Evolutionary conservation across 2,329 filamentous ascomycete genomes (phyloP), one percentile per base, ranked within the genome.

Genomic region (Dothidotthia symphoricarpi): DNA sequence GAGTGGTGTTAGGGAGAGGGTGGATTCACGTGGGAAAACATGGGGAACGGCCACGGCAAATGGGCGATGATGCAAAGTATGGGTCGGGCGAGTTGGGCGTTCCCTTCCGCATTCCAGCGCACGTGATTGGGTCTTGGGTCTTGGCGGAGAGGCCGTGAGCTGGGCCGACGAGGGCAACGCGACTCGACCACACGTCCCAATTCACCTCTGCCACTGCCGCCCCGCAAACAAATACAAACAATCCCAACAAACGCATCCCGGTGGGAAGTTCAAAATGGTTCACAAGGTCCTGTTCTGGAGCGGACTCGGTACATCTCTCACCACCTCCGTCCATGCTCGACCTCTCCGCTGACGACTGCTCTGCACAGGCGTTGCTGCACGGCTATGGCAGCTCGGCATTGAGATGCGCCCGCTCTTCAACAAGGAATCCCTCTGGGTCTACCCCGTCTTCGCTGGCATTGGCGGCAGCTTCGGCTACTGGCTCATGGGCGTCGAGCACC

Each of bases 351-450:
- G 25, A 27, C 25, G 6, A 44, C 45, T 28, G 24, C 31, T 34
- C 10, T 43, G 22, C 33, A 26, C 43, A 98, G 93, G 93, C 76
- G 73, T 96, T 61, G 89, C 86, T 65, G 85, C 90, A 64, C 87
- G 91, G 59, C 80, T 93, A 71, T 96, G 90, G 88, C 93, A 97
- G 72, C 84, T 98, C 68, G 93, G 91, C 64, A 93, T 98, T 68
- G 89, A 98, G 75, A 95, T 95, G 89, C 88, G 90, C 48, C 93
- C 91, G 35, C 84, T 96, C 70, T 88, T 97, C 78, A 83, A 85
- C 72, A 81, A 78, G 63, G 77, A 85, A 66, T 86, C 85, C 38
- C 81, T 95, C 61, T 94, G 88, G 86, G 88, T 82, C 34, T 98
- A 95, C 75, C 93, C 93, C 38, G 72, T 91, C 57, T 98, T 93